Evolutionary conservation across 495 filamentous ascomycete genomes (phyloP).

Genomic region (Xylaria venustula): DNA sequence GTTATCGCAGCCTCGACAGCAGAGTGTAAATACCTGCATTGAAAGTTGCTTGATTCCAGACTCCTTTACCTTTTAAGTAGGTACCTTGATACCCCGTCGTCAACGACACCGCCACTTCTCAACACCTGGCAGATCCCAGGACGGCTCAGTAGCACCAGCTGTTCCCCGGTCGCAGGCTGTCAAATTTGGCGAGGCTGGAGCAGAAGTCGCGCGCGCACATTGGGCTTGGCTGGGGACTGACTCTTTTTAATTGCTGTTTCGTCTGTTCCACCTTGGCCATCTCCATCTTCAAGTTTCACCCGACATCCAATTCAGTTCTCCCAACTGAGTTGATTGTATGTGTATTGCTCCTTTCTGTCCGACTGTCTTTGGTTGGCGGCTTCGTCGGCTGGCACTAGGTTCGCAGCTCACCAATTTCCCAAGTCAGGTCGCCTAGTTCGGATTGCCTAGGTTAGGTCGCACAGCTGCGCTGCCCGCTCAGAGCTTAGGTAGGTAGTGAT

Average conservation of each 20-base stretch:
- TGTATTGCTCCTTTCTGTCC: not conserved
- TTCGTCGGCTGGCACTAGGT: conserved; percentile 10
- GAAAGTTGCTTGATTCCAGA: too few relatives aligned
- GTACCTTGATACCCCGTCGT: too few relatives aligned
- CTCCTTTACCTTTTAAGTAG: too few relatives aligned
- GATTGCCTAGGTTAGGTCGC: not conserved
- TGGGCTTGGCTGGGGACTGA: conserved; percentile 3
- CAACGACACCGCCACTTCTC: conserved; percentile 6
- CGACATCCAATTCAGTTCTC: conserved; percentile 12
- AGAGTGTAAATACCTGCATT: too few relatives aligned
- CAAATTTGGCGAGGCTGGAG: conserved; percentile 13
- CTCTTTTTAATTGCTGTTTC: conserved; percentile 25
- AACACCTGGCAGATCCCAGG: not conserved
- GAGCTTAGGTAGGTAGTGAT: too few relatives aligned
- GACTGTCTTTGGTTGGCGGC: not conserved
- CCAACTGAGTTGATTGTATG: not conserved
- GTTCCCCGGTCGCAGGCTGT: not conserved
- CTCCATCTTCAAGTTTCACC: conserved; percentile 19
- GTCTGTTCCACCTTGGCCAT: conserved; percentile 32
- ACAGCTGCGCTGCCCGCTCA: not conserved
- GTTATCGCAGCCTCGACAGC: too few relatives aligned
- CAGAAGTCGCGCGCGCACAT: not conserved
- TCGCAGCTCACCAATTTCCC: not conserved
- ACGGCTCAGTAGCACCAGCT: not conserved
- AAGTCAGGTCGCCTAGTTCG: not conserved